phyloP scores from a whole-genome alignment of 495 filamentous ascomycete species.

The Bathelium albidoporum region DNA sequence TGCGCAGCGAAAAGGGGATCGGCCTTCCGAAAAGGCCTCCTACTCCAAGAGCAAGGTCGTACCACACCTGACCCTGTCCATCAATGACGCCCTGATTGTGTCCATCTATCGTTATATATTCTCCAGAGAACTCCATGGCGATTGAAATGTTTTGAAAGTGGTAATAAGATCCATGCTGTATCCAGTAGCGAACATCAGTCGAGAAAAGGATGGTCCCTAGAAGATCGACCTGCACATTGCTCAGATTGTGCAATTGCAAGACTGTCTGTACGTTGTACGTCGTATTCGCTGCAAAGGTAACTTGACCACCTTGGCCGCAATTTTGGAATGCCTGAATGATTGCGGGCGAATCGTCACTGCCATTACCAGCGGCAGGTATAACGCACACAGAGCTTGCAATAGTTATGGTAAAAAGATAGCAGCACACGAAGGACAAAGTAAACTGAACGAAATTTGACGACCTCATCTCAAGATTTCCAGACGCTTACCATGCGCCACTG shows the following conservation, averaged over 20 bases:
- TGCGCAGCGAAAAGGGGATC: slow-evolving; percentile 15
- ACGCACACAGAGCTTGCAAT: neutral
- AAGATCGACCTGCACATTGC: slow-evolving; percentile 21
- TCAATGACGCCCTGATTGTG: slow-evolving; percentile 9
- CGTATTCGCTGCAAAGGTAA: neutral
- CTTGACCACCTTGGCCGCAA: neutral
- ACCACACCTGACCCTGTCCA: slow-evolving; percentile 18
- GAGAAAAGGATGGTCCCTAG: slow-evolving; percentile 29
- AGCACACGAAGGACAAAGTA: neutral
- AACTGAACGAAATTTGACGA: neutral
- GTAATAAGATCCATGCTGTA: slow-evolving; percentile 27
- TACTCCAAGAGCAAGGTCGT: slow-evolving; percentile 11
- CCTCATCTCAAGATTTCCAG: neutral
- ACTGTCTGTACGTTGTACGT: neutral
- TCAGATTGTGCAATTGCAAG: neutral
- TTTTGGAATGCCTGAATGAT: neutral
- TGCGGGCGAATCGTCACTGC: neutral
- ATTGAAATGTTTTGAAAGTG: slow-evolving; percentile 36
- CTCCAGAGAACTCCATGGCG: slow-evolving; percentile 33
- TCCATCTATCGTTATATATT: slow-evolving; percentile 21
- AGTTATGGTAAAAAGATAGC: neutral
- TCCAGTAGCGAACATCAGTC: slow-evolving; percentile 34
- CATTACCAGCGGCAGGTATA: neutral
- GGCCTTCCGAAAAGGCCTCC: slow-evolving; percentile 10
- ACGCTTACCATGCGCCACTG: neutral